phyloP scores from a whole-genome alignment of 495 filamentous ascomycete genomes.

The Delitschia confertaspora region DNA sequence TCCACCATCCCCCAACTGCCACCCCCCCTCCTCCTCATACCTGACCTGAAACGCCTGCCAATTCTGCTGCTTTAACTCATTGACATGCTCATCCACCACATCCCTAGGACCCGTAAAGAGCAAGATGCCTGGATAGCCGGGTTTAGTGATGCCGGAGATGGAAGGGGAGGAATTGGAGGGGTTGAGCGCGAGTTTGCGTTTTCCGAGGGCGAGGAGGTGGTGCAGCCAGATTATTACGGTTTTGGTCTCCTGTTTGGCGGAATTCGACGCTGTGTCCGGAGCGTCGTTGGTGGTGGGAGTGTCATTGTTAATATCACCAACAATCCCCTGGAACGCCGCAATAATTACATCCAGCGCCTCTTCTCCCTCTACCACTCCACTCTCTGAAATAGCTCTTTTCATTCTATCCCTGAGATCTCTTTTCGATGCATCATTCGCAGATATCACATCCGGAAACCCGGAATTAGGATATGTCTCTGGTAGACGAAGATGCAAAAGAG shows the following conservation, averaged over 20 bases:
- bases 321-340: conserved; percentile 26
- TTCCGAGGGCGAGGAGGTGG: conserved; percentile 35
- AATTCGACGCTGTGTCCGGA: neutral
- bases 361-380: conserved; percentile 25
- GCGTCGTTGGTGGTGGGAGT: neutral
- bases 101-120: conserved; percentile 29
- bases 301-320: conserved; percentile 1
- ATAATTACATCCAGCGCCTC: conserved; percentile 34
- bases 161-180: conserved; percentile 17
- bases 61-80: conserved; percentile 32
- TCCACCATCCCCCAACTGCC: conserved; percentile 29
- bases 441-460: conserved; percentile 28
- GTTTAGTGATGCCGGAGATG: conserved; percentile 34
- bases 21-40: conserved; percentile 25
- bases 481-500: conserved; percentile 27
- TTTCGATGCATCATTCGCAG: conserved; percentile 18
- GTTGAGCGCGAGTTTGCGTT: conserved; percentile 34
- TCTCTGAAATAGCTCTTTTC: conserved; percentile 15
- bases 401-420: conserved; percentile 28
- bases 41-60: conserved; percentile 38
- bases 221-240: conserved; percentile 38
- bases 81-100: conserved; percentile 33
- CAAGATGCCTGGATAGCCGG: conserved; percentile 37
- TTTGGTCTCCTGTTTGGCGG: conserved; percentile 5
- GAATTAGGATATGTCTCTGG: conserved; percentile 27